Percentiles rank a stretch among this genome's conserved stretches.
Evolutionary conservation across 164 flowering plant genomes (phyloP).

Genomic region (Kalanchoe fedtschenkoi): DNA sequence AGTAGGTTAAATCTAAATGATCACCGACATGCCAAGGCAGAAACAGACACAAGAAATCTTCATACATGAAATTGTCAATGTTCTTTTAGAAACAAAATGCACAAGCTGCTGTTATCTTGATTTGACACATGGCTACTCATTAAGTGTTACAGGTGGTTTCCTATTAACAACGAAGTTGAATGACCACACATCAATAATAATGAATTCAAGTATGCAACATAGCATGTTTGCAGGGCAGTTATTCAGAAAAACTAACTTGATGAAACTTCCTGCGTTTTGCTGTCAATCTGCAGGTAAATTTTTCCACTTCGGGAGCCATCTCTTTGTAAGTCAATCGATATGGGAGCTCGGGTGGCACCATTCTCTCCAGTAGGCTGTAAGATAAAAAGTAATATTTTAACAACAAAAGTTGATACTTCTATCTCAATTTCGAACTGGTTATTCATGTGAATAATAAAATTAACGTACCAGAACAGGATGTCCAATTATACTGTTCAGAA

Average conservation of each 20-base stretch:
- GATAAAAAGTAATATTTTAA: neutral
- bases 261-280: constrained; percentile 84
- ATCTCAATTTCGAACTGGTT: neutral
- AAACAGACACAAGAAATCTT: too few species aligned
- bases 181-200: too few species aligned
- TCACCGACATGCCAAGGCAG: too few species aligned
- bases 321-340: constrained; percentile 57
- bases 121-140: too few species aligned
- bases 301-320: constrained; percentile 72
- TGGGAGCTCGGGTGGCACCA: constrained; percentile 98
- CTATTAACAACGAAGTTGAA: too few species aligned
- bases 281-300: constrained; percentile 76
- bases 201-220: too few species aligned
- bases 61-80: too few species aligned
- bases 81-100: too few species aligned
- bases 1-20: too few species aligned
- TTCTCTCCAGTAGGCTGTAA: constrained; percentile 96
- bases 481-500: constrained; percentile 7
- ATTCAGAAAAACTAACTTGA: constrained; percentile 43
- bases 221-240: neutral
- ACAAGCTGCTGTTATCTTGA: too few species aligned
- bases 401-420: neutral
- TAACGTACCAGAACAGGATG: constrained; percentile 5
- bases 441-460: too few species aligned
- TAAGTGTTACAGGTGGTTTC: too few species aligned